Evolutionary conservation across 2,329 filamentous ascomycete species (phyloP).

Genomic region (Cryoendolithus antarcticus): DNA sequence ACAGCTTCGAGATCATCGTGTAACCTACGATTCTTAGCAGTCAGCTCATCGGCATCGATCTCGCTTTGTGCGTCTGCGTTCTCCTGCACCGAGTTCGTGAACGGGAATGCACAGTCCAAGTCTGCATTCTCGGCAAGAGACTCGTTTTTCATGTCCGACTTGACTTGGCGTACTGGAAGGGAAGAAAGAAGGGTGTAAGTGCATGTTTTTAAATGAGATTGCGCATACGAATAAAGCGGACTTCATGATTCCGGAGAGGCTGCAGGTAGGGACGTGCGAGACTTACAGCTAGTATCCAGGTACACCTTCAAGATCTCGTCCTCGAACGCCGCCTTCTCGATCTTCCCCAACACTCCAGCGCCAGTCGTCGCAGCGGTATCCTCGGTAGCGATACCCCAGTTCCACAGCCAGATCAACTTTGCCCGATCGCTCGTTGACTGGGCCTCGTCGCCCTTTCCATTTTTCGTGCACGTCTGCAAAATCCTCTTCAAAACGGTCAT

Average conservation of each 20-base stretch:
- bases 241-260: no score
- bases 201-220: no score
- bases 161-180: no score
- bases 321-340: conserved; percentile 53
- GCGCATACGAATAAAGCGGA: no score
- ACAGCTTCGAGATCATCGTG: conserved; percentile 36
- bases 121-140: no score
- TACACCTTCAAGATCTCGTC: conserved; percentile 58
- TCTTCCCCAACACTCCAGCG: conserved; percentile 43
- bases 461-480: conserved; percentile 40
- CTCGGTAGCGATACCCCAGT: conserved; percentile 49
- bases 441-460: conserved; percentile 43
- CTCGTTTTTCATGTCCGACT: no score
- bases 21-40: conserved; percentile 42
- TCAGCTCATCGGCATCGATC: conserved; percentile 8
- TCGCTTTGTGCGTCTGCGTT: not conserved
- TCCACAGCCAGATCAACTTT: conserved; percentile 60
- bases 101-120: conserved; percentile 1
- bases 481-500: conserved; percentile 45
- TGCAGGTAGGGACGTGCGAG: not conserved
- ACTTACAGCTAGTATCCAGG: conserved; percentile 32
- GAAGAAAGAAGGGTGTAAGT: no score
- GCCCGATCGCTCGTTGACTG: conserved; percentile 51
- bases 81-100: conserved; percentile 2
- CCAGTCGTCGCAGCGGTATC: conserved; percentile 24